Evolutionary conservation across 2,329 filamentous ascomycete genomes (phyloP).

Genomic region (Fusarium graminum): DNA sequence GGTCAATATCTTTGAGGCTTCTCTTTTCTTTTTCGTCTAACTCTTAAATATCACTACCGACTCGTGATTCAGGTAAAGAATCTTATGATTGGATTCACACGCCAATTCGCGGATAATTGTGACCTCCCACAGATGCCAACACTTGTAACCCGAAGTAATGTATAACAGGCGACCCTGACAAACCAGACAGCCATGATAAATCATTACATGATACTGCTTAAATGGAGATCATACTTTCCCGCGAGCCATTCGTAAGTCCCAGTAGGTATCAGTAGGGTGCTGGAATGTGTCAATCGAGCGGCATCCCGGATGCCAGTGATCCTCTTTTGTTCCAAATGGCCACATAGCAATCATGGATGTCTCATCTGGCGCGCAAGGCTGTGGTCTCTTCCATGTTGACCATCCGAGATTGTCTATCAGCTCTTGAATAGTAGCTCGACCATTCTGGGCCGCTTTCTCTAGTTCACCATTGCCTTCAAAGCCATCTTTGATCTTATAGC

Average conservation of each 20-base stretch:
- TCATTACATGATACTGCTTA: neutral
- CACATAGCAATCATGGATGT: constrained; percentile 74
- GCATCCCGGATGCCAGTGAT: constrained; percentile 61
- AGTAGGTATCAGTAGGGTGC: constrained; percentile 41
- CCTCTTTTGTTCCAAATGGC: constrained; percentile 67
- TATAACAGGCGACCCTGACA: too few relatives aligned
- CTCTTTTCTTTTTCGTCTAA: constrained; percentile 1
- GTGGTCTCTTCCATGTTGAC: constrained; percentile 71
- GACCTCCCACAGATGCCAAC: neutral
- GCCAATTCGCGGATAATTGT: neutral
- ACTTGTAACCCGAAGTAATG: neutral
- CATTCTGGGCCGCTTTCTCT: constrained; percentile 33
- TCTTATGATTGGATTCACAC: too few relatives aligned
- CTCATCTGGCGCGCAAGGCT: constrained; percentile 65
- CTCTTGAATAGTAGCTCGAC: constrained; percentile 36
- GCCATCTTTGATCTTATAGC: constrained; percentile 21
- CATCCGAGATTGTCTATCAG: constrained; percentile 67
- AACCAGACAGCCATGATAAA: too few relatives aligned
- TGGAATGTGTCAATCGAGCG: constrained; percentile 47
- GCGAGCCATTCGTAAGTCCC: constrained; percentile 27
- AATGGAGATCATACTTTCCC: constrained; percentile 1
- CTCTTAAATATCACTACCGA: constrained; percentile 3
- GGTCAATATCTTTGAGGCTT: neutral
- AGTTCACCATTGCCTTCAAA: constrained; percentile 8
- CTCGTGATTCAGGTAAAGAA: constrained; percentile 1